Evolutionary conservation across 441 rosid genomes (phyloP), one percentile per base, ranked within the genome.

Genomic region (Adansonia rubrostipa): DNA sequence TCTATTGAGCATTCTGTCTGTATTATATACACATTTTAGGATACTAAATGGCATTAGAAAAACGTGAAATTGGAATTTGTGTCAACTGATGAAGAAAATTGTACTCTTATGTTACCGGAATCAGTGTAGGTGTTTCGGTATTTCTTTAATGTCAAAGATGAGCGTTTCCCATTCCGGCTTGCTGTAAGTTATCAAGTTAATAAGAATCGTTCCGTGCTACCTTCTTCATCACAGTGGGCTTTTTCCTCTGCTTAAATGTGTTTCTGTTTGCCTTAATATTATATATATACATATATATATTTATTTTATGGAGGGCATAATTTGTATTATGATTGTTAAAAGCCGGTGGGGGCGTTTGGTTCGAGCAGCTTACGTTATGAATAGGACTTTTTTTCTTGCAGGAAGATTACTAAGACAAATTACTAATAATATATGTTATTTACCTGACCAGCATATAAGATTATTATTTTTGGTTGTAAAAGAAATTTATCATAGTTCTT

Each of bases 21-120:
- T 85, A 77, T 56, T 80, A 82, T 83, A 36, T 36, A 36, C 40
- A 36, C 40, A 36, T 70, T 47, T 75, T 66, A 82, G 83, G 15
- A 79, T 81, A 53, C 69, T 74, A 71, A 61, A 54, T 72, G 73
- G 77, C 75, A 20, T 66, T 66, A 19, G 40, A 56, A 45, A 54
- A 56, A 28, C 40, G 40, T 36, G 40, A 22, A 17, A 13, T 10
- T 28, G 47, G 13, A 36, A 36, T 36, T 36, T 36, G 40, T 36
- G 67, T 22, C 40, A 20, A 24, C 51, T 20, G 47, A 36, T 36
- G 40, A 36, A 47, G 11, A 19, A 75, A 50, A 57, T 36, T 71
- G 66, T 65, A 33, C 3, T 44, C 4, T 56, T 36, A 17, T 54
- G 33, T 17, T 40, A 36, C 22, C 10, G 33, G 45, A 50, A 61